Conservation (phyloP, 805 yeast species). For the Saccharomyces mikatae region DNA sequence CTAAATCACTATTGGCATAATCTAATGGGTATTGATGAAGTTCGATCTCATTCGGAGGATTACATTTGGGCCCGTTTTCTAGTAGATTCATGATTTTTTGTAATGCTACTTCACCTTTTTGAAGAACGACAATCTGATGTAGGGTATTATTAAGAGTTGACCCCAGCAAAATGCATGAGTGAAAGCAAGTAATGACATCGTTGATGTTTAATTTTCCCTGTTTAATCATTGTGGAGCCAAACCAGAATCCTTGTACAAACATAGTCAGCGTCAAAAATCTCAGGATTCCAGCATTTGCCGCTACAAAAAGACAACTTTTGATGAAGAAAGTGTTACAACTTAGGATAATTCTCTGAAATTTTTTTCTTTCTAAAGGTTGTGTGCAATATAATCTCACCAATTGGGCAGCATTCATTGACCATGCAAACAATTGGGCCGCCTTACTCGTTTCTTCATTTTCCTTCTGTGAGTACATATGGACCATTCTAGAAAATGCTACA, state of each 20-base stretch:
- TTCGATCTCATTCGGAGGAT: not conserved
- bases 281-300: slow-evolving; percentile 47
- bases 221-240: slow-evolving; percentile 63
- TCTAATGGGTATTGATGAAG: not conserved
- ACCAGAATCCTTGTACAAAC: slow-evolving; percentile 92
- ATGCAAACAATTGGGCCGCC: slow-evolving; percentile 56
- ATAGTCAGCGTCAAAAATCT: slow-evolving; percentile 55
- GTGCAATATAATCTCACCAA: slow-evolving; percentile 59
- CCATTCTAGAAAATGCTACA: slow-evolving; percentile 41
- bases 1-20: slow-evolving; percentile 27
- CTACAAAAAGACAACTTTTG: slow-evolving; percentile 39
- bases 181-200: slow-evolving; percentile 72
- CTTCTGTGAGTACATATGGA: slow-evolving; percentile 39
- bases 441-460: slow-evolving; percentile 52
- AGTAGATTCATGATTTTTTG: slow-evolving; percentile 39
- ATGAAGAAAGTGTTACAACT: slow-evolving; percentile 35
- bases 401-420: slow-evolving; percentile 56
- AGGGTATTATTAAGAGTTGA: slow-evolving; percentile 48
- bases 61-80: slow-evolving; percentile 6
- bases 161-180: slow-evolving; percentile 71
- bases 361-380: slow-evolving; percentile 41
- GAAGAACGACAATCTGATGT: slow-evolving; percentile 50
- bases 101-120: slow-evolving; percentile 67
- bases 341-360: slow-evolving; percentile 32
- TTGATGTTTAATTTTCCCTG: slow-evolving; percentile 46